These are phyloP conservation scores for Sordariomycetes sp. DNA, from an alignment of 2,329 filamentous ascomycete genomes.

Conservation along the genomic window DNA sequence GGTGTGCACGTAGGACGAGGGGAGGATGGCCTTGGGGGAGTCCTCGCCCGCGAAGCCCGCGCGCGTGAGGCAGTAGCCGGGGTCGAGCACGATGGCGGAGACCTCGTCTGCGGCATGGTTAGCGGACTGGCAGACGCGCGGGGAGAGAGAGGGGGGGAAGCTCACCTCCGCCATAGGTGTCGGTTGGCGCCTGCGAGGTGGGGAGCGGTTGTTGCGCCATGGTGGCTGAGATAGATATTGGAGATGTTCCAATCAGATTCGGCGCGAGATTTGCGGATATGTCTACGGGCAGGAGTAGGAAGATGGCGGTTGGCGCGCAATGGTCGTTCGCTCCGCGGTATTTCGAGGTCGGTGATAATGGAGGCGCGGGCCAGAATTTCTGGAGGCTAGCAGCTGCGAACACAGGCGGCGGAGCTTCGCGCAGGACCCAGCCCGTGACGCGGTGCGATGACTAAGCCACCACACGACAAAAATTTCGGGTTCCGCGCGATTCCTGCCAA, in stretches of 20 bases:
- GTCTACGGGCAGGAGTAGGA: not conserved
- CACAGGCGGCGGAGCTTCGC: not conserved
- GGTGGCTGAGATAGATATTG: conserved; percentile 9
- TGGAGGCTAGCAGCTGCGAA: not conserved
- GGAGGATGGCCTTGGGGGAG: conserved; percentile 84
- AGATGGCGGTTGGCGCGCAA: not conserved
- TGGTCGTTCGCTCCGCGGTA: not conserved
- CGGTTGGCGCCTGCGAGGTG: conserved; percentile 46
- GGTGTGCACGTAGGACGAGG: conserved; percentile 72
- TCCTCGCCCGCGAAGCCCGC: conserved; percentile 98
- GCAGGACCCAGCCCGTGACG: not conserved
- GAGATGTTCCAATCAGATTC: not conserved
- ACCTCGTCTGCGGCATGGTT: conserved; percentile 67
- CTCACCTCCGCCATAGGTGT: conserved; percentile 53
- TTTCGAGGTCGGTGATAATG: not conserved
- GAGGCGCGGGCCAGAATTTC: not conserved
- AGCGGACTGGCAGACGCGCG: not conserved
- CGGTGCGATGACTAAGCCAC: not conserved
- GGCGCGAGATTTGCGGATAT: not conserved
- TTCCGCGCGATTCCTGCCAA: not conserved
- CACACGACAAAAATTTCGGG: not conserved
- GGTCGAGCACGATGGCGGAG: conserved; percentile 90
- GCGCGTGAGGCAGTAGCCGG: conserved; percentile 82
- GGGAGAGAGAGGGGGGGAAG: not conserved
- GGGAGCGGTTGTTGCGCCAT: conserved; percentile 48